Conservation (phyloP, 148 eudicot genomes). For the Beta vulgaris region DNA sequence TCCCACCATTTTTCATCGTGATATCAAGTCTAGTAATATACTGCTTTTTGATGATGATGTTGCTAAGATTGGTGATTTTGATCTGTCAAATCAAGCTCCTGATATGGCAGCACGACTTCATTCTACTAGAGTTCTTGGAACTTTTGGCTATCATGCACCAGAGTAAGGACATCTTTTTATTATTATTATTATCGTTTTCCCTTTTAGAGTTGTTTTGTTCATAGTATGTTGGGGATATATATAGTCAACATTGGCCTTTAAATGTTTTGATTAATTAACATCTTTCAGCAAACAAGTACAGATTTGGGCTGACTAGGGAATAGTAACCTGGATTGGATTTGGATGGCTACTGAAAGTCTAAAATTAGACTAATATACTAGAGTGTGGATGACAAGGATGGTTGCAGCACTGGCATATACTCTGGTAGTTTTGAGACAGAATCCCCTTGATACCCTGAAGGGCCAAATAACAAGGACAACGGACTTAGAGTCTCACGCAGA, state of each 20-base stretch:
- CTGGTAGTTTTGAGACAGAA: not conserved
- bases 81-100: slow-evolving; percentile 81
- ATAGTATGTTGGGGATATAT: not conserved
- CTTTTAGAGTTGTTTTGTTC: slow-evolving; percentile 1
- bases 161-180: slow-evolving; percentile 47
- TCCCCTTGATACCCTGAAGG: not conserved
- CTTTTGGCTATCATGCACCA: slow-evolving; percentile 93
- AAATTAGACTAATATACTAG: not conserved
- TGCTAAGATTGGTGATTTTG: slow-evolving; percentile 85
- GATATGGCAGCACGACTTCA: slow-evolving; percentile 94
- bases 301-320: not conserved
- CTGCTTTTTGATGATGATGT: slow-evolving; percentile 73
- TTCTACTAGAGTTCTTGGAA: slow-evolving; percentile 84
- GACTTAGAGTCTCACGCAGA: not conserved
- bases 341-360: not conserved
- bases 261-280: not conserved
- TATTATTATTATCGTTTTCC: no score
- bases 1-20: slow-evolving; percentile 68
- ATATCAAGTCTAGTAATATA: slow-evolving; percentile 83
- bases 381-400: not conserved
- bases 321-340: no score
- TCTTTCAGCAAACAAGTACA: not conserved
- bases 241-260: not conserved
- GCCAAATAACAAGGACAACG: not conserved
- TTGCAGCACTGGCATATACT: not conserved